Percentiles rank a stretch among this genome's conserved stretches.
Evolutionary conservation across 2,329 filamentous ascomycete species (phyloP).

Genomic region (Gaeumannomyces tritici): DNA sequence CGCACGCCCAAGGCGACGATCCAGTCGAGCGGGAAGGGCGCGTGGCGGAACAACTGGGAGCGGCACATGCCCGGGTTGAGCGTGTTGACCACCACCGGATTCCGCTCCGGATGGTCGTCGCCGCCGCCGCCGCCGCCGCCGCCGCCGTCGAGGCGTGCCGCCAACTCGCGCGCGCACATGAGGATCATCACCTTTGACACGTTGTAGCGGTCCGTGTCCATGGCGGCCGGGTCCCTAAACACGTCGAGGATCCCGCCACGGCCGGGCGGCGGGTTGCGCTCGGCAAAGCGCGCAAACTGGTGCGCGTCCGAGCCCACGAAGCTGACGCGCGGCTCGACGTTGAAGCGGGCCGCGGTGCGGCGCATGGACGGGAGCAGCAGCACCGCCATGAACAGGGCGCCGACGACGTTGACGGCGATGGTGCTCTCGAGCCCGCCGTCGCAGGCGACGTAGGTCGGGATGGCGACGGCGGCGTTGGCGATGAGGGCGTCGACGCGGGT

Average conservation of each 20-base stretch:
- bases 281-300: slow-evolving; percentile 20
- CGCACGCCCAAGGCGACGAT: slow-evolving; percentile 8
- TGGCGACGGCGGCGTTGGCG: slow-evolving; percentile 27
- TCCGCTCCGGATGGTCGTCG: slow-evolving; percentile 7
- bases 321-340: slow-evolving; percentile 23
- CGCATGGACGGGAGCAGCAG: slow-evolving; percentile 31
- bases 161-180: slow-evolving; percentile 22
- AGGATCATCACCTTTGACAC: slow-evolving; percentile 24
- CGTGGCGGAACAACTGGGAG: slow-evolving; percentile 26
- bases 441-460: slow-evolving; percentile 6
- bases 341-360: slow-evolving; percentile 21
- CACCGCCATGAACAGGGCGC: slow-evolving; percentile 33
- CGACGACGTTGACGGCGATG: slow-evolving; percentile 36
- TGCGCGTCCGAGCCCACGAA: slow-evolving; percentile 30
- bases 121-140: slow-evolving; percentile 12
- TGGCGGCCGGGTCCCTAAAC: slow-evolving; percentile 17
- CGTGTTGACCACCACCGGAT: slow-evolving; percentile 26
- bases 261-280: slow-evolving; percentile 13
- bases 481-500: slow-evolving; percentile 32
- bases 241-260: slow-evolving; percentile 20
- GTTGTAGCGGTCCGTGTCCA: slow-evolving; percentile 22
- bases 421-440: slow-evolving; percentile 30
- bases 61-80: slow-evolving; percentile 30
- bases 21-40: slow-evolving; percentile 18
- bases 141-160: slow-evolving; percentile 17